Percentiles rank a stretch among this genome's conserved stretches.
These are phyloP conservation scores for Starmerella floricola DNA, from an alignment of 805 yeast genomes.

Conservation along the genomic window DNA sequence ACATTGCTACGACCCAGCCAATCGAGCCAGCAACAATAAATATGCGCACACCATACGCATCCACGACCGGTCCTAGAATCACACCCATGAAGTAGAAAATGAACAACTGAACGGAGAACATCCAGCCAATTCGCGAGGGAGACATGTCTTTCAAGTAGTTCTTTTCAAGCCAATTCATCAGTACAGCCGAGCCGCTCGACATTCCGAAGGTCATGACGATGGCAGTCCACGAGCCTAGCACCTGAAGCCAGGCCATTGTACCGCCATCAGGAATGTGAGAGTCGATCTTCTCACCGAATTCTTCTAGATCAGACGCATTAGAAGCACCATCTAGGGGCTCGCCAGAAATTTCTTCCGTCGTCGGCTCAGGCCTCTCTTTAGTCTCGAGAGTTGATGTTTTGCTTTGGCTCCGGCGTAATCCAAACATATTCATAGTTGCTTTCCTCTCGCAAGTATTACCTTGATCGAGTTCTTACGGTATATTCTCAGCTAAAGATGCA, in stretches of 20 bases:
- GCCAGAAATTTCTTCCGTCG: background rate
- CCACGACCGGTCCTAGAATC: slow-evolving; percentile 43
- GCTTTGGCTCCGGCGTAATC: background rate
- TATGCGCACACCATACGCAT: slow-evolving; percentile 41
- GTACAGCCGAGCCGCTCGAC: slow-evolving; percentile 52
- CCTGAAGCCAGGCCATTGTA: slow-evolving; percentile 41
- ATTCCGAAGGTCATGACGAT: slow-evolving; percentile 50
- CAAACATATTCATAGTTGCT: slow-evolving; percentile 2
- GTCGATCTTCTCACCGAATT: slow-evolving; percentile 18
- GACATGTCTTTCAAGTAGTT: slow-evolving; percentile 31
- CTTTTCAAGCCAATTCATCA: slow-evolving; percentile 53
- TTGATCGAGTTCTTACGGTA: slow-evolving; percentile 20
- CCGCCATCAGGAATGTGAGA: slow-evolving; percentile 41
- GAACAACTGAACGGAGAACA: slow-evolving; percentile 37
- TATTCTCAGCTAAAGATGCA: slow-evolving; percentile 15
- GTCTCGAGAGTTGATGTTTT: background rate
- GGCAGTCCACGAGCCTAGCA: slow-evolving; percentile 49
- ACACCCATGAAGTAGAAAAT: slow-evolving; percentile 36
- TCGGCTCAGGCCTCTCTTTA: background rate
- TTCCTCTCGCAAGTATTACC: slow-evolving; percentile 21
- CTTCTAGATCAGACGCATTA: slow-evolving; percentile 1
- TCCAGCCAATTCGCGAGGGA: slow-evolving; percentile 53
- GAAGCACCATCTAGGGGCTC: background rate
- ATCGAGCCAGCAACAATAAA: slow-evolving; percentile 38
- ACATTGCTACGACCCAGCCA: slow-evolving; percentile 38